Conservation (phyloP, 2,329 filamentous ascomycete genomes). For the Aspergillus latus region DNA sequence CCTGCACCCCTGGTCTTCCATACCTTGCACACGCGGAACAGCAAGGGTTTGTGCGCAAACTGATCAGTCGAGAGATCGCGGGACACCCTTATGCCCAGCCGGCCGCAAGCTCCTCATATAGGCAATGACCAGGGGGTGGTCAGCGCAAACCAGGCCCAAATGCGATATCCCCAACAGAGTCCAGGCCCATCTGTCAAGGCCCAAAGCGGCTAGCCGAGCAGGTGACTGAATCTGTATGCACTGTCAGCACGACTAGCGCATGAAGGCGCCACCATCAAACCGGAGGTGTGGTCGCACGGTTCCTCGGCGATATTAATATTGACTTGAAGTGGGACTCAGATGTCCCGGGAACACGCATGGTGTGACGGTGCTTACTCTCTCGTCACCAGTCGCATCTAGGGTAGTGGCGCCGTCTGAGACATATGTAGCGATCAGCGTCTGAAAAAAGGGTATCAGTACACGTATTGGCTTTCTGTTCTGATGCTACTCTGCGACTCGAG, state of each 20-base stretch:
- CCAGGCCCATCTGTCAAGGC: slow-evolving; percentile 13
- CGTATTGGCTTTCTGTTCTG: neutral
- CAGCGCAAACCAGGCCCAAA: neutral
- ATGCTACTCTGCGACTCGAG: neutral
- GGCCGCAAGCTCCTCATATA: neutral
- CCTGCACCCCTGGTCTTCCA: neutral
- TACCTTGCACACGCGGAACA: slow-evolving; percentile 10
- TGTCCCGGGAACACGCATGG: slow-evolving; percentile 4
- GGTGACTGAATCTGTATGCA: slow-evolving; percentile 25
- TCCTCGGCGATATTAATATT: slow-evolving; percentile 9
- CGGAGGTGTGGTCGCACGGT: slow-evolving; percentile 6
- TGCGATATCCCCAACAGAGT: slow-evolving; percentile 2
- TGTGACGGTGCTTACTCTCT: slow-evolving; percentile 4
- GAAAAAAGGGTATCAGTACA: neutral
- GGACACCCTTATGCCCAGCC: neutral
- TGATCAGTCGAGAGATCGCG: neutral
- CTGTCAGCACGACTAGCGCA: slow-evolving; percentile 24
- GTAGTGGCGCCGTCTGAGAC: slow-evolving; percentile 7
- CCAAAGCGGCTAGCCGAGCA: slow-evolving; percentile 21
- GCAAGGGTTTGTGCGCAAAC: slow-evolving; percentile 1
- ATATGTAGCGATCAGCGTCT: neutral
- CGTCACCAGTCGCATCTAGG: neutral
- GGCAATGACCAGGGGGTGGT: neutral
- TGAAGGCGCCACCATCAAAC: slow-evolving; percentile 8
- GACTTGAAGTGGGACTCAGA: slow-evolving; percentile 7